Evolutionary conservation across 2,329 filamentous ascomycete genomes (phyloP).

Genomic region (Xenoacremonium recifei): DNA sequence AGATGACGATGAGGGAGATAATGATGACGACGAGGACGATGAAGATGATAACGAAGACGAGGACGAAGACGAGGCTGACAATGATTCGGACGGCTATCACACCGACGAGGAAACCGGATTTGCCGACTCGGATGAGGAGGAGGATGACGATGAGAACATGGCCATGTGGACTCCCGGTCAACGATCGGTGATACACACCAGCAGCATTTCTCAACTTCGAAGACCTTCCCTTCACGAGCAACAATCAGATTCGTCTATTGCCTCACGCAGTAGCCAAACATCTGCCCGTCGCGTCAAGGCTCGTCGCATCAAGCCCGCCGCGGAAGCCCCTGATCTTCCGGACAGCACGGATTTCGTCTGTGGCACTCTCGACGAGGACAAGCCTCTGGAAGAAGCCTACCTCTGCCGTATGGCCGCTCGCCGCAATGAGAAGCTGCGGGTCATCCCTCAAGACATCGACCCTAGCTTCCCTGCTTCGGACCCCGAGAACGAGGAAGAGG

Average conservation of each 20-base stretch:
- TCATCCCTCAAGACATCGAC: slow-evolving; percentile 94
- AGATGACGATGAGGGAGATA: slow-evolving; percentile 51
- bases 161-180: slow-evolving; percentile 54
- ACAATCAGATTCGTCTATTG: slow-evolving; percentile 62
- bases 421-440: slow-evolving; percentile 75
- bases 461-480: slow-evolving; percentile 96
- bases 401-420: slow-evolving; percentile 79
- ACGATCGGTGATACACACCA: slow-evolving; percentile 33
- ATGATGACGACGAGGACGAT: slow-evolving; percentile 52
- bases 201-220: slow-evolving; percentile 33
- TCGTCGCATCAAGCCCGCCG: slow-evolving; percentile 27
- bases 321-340: slow-evolving; percentile 75
- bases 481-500: slow-evolving; percentile 79
- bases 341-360: slow-evolving; percentile 99
- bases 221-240: slow-evolving; percentile 42
- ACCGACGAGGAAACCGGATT: slow-evolving; percentile 71
- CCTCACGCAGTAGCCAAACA: slow-evolving; percentile 41
- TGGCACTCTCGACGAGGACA: slow-evolving; percentile 93
- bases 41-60: slow-evolving; percentile 51
- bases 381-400: slow-evolving; percentile 91
- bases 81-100: slow-evolving; percentile 68
- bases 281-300: slow-evolving; percentile 28
- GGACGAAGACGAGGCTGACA: slow-evolving; percentile 53
- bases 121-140: slow-evolving; percentile 67
- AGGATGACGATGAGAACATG: slow-evolving; percentile 63